phyloP scores from a whole-genome alignment of 108 stramenopile species.

The Cyclotella sp. region DNA sequence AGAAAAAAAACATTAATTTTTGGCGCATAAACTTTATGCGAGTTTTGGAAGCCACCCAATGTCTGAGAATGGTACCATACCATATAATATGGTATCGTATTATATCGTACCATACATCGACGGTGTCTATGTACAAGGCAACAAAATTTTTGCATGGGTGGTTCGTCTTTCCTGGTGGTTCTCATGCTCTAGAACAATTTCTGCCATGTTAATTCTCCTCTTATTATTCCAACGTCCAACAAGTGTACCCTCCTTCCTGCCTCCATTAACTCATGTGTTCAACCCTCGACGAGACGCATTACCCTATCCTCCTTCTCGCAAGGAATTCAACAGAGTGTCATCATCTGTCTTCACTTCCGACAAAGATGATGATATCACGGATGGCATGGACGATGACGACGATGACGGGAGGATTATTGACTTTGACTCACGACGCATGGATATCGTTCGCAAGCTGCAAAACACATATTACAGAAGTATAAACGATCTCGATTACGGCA shows the following conservation, averaged over 20 bases:
- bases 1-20: no score
- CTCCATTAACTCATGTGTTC: not conserved
- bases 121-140: no score
- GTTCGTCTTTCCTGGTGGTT: no score
- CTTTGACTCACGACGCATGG: slow-evolving; percentile 37
- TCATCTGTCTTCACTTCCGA: no score
- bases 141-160: no score
- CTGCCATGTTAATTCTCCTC: no score
- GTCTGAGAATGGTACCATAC: no score
- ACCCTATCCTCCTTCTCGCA: not conserved
- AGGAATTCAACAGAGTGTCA: not conserved
- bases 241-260: not conserved
- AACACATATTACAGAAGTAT: slow-evolving; percentile 39
- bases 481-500: slow-evolving; percentile 18
- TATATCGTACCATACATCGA: no score
- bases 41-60: no score
- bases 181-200: no score
- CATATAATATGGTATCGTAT: no score
- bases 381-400: slow-evolving; percentile 17
- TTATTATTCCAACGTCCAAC: not conserved
- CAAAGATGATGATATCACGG: not conserved
- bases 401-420: slow-evolving; percentile 2
- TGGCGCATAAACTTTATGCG: no score
- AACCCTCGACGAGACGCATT: not conserved
- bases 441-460: slow-evolving; percentile 44